Base-by-base conservation (phyloP, 768 basidiomycete genomes). In the Strobilomyces dryophilus region DNA sequence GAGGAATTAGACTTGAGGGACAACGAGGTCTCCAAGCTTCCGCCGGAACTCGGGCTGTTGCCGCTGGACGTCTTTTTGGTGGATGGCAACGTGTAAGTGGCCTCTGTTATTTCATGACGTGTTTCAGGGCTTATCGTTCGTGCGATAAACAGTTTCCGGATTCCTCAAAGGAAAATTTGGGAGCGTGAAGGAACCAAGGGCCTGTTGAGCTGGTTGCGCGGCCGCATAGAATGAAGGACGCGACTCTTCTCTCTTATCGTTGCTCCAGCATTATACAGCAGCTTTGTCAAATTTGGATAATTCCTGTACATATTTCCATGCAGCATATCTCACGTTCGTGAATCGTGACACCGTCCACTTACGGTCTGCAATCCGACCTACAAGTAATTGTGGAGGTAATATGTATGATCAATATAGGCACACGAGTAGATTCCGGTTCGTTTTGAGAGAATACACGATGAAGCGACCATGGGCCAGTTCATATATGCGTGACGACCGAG, bases 101-200 rank as follows among this genome's bases (percentile, higher is more conserved):
- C 5, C 29, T 44, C 29, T 15, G 9, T 50, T 17, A 21, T n/a
- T 29, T n/a, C 14, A 12, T 8, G 18, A 27, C 32, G 32, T 18
- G 6, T 10, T 52, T 17, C 42, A 34, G 32, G 9, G 42, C 47
- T 58, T 21, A 35, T 32, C 45, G 37, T 26, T 29, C n/a, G 11
- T 47, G 8, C 8, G 37, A 31, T 52, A 4, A 1, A 40, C 47
- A 91, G 89, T 14, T 93, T 93, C 75, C 85, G 90, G 27, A 83
- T 90, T 18, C 90, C 90, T 0, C 82, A 84, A 53, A 75, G 90
- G 56, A 76, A 85, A 20, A 84, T 93, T 10, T 93, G 90, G 90
- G 91, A 92, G 66, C 75, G 89, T 43, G 90, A 92, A 62, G 90
- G 89, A 2, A 91, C 89, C 18, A 90, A 87, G 60, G 89, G 90